Percentiles rank a stretch among this genome's conserved stretches.
Conservation (phyloP, 1,139 yeast genomes). For the Geotrichum cucujoidarum region DNA sequence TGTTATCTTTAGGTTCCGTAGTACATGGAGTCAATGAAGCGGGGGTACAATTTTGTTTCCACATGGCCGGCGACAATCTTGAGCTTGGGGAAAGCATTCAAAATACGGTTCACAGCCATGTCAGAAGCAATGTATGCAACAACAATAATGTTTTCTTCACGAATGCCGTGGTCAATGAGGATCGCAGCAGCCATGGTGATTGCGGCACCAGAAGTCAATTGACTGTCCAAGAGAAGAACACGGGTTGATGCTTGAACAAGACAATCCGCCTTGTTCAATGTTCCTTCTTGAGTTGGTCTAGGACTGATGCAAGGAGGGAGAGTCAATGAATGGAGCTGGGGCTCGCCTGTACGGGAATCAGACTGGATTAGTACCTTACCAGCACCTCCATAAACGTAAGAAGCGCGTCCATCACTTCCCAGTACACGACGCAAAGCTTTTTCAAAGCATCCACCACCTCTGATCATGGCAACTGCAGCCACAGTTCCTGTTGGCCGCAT, state of each 20-base stretch:
- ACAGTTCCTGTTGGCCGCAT: conserved; percentile 44
- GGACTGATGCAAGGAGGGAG: conserved; percentile 43
- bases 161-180: conserved; percentile 73
- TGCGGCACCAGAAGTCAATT: conserved; percentile 87
- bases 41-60: conserved; percentile 41
- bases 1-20: conserved; percentile 56
- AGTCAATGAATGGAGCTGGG: conserved; percentile 74
- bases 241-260: conserved; percentile 35
- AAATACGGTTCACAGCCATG: conserved; percentile 68
- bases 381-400: conserved; percentile 36
- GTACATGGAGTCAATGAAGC: conserved; percentile 73
- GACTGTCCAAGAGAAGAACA: conserved; percentile 76
- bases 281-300: conserved; percentile 23
- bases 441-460: conserved; percentile 93
- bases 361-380: conserved; percentile 87
- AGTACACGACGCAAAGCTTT: conserved; percentile 45
- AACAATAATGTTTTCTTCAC: conserved; percentile 56
- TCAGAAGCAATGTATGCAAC: conserved; percentile 76
- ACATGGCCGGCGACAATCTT: conserved; percentile 66
- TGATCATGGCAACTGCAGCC: conserved; percentile 70
- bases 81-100: conserved; percentile 67
- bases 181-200: conserved; percentile 92
- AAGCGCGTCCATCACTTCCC: conserved; percentile 10
- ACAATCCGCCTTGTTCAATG: conserved; percentile 19
- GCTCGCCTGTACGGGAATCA: conserved; percentile 86